phyloP scores from a whole-genome alignment of 2,329 filamentous ascomycete species.

The Ceratocystiopsis sp. region DNA sequence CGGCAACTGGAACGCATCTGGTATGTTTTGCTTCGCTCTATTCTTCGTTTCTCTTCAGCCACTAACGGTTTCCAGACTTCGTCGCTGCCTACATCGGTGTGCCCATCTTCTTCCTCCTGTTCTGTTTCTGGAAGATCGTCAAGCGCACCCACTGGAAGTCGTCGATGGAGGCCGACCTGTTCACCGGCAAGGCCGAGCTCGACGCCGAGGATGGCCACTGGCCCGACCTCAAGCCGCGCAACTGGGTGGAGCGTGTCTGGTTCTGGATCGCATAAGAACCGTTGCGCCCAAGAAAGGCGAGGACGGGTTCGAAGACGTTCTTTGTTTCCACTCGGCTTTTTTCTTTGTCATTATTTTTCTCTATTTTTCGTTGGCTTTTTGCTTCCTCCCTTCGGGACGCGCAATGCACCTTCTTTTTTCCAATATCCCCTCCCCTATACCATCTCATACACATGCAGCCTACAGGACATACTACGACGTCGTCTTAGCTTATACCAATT shows the following conservation, averaged over 20 bases:
- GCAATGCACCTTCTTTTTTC: no score
- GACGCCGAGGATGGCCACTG: conserved; percentile 25
- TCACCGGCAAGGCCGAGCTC: conserved; percentile 43
- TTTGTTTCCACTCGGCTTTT: no score
- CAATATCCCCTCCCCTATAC: no score
- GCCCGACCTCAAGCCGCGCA: conserved; percentile 27
- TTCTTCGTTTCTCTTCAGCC: conserved; percentile 1
- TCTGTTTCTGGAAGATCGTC: conserved; percentile 41
- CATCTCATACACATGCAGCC: no score
- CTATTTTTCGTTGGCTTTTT: no score
- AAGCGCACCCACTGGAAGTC: conserved; percentile 22
- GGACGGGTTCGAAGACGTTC: no score
- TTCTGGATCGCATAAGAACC: conserved; percentile 21
- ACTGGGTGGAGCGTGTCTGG: conserved; percentile 34
- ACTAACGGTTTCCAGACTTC: conserved; percentile 66
- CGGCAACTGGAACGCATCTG: conserved; percentile 15
- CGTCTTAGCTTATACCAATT: no score
- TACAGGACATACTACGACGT: no score
- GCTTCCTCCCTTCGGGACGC: no score
- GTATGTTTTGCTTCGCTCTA: neutral
- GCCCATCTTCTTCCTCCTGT: conserved; percentile 42
- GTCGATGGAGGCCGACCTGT: conserved; percentile 34
- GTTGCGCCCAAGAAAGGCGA: no score
- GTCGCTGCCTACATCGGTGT: conserved; percentile 47
- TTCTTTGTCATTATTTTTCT: neutral